Base-by-base conservation (phyloP, 345 rosid genomes). In the Cardamine resedifolia region DNA sequence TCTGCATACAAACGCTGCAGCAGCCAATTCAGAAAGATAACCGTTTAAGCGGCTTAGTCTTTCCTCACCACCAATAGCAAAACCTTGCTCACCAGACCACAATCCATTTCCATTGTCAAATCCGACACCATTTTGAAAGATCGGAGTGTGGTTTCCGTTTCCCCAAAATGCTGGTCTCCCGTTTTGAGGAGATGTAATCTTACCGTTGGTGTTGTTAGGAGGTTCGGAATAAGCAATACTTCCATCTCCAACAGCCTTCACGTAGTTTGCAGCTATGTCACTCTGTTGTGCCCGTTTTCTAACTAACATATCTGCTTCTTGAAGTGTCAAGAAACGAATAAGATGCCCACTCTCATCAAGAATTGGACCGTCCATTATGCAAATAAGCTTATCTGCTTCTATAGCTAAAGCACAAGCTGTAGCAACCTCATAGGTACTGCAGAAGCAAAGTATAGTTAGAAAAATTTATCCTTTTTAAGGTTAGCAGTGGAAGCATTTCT, bases 341-440 rank as follows among this genome's bases (percentile, higher is more conserved):
- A 88, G 96, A 71, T 79, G 96, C 41, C 89, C 90, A 78, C 76
- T 86, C 75, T 91, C 96, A 68, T 91, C 96, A 57, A 83, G 80
- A 73, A 91, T 89, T 19, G 96, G 97, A 66, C 93, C 97, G 63
- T 95, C 96, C 74, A 86, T 86, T 62, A 91, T 71, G 68, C 96
- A 89, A 39, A 95, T 88, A 79, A 88, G 93, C 79, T 95, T 89
- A 75, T 91, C 97, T 62, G 96, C 97, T 63, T 84, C 93, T 76
- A 91, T 86, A 41, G 96, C 96, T 68, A 89, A 80, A 48, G 98
- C 98, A 81, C 97, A 94, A 44, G 96, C 98, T 20, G 97, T 94
- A 64, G 97, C 97, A 50, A 94, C 98, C 85, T 94, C 97, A 55
- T 89, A 94, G 38, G 95, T 90, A 87, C 98, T 94, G 87, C 77